Conservation (phyloP, 768 basidiomycete genomes). For the Rhodotorula babjevae region DNA sequence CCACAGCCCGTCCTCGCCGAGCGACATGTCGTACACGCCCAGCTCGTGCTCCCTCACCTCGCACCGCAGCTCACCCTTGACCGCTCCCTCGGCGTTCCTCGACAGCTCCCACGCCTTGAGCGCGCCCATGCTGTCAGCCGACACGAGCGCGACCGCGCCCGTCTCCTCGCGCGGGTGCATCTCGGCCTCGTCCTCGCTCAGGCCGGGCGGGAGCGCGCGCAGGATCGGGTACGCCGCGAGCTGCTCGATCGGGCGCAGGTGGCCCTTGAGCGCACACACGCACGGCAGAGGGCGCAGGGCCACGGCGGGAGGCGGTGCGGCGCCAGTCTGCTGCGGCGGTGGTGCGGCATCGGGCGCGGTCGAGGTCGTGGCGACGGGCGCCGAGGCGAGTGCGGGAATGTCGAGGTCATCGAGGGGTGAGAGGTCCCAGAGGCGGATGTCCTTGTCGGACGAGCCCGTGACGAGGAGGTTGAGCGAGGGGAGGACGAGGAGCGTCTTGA, state of each 20-base stretch:
- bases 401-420: slow-evolving; percentile 44
- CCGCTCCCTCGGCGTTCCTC: slow-evolving; percentile 56
- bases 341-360: too few species aligned
- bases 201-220: neutral
- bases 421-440: slow-evolving; percentile 74
- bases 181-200: slow-evolving; percentile 44
- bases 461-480: slow-evolving; percentile 64
- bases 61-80: slow-evolving; percentile 47
- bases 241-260: slow-evolving; percentile 81
- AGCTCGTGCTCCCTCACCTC: slow-evolving; percentile 74
- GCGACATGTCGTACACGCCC: slow-evolving; percentile 64
- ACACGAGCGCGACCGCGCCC: slow-evolving; percentile 56
- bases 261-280: slow-evolving; percentile 68
- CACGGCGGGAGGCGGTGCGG: slow-evolving; percentile 22
- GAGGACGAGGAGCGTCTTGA: slow-evolving; percentile 75
- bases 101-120: slow-evolving; percentile 73
- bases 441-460: slow-evolving; percentile 86
- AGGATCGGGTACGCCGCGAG: slow-evolving; percentile 55
- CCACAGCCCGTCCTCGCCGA: slow-evolving; percentile 57
- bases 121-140: slow-evolving; percentile 86
- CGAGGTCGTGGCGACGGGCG: neutral
- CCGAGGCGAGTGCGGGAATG: slow-evolving; percentile 45
- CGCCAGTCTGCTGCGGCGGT: slow-evolving; percentile 1
- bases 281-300: slow-evolving; percentile 44
- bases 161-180: slow-evolving; percentile 7